phyloP scores from a whole-genome alignment of 768 basidiomycete genomes.

The Postia placenta region DNA sequence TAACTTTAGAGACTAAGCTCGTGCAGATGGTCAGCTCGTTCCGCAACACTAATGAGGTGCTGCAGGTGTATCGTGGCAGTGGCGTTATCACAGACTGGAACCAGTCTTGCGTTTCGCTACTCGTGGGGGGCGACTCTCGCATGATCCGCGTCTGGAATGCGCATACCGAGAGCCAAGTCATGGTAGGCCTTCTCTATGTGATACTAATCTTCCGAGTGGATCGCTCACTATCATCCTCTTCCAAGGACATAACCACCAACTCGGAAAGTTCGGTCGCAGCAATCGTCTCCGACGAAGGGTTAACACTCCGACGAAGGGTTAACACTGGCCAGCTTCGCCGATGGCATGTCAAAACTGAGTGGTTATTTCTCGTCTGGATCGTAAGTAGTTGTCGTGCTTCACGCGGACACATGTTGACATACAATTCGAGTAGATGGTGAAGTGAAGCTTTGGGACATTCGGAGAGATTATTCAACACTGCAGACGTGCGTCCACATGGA shows the following conservation, averaged over 20 bases:
- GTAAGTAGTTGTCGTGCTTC: conserved; percentile 40
- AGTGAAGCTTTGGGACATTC: conserved; percentile 87
- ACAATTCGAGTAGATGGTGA: conserved; percentile 87
- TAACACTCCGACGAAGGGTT: too few relatives aligned
- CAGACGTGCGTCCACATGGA: conserved; percentile 65
- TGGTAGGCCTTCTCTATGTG: conserved; percentile 43
- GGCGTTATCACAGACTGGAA: conserved; percentile 94
- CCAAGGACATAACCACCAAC: conserved; percentile 90
- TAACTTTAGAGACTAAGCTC: conserved; percentile 57
- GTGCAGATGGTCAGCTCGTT: conserved; percentile 93
- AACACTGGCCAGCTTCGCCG: conserved; percentile 87
- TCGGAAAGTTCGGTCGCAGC: conserved; percentile 87
- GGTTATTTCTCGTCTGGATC: conserved; percentile 81
- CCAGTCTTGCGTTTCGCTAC: conserved; percentile 74
- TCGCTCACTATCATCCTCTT: too few relatives aligned
- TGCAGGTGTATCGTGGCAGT: conserved; percentile 67
- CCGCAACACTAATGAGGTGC: conserved; percentile 76
- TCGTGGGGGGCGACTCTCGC: conserved; percentile 89
- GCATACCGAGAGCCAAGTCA: conserved; percentile 70
- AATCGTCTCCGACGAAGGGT: conserved; percentile 70
- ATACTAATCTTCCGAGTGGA: too few relatives aligned
- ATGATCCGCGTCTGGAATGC: conserved; percentile 95
- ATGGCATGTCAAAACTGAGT: conserved; percentile 72
- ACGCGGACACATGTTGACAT: too few relatives aligned
- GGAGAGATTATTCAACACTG: conserved; percentile 52